Evolutionary conservation across 441 rosid species (phyloP).

Genomic region (Adansonia gregorii): DNA sequence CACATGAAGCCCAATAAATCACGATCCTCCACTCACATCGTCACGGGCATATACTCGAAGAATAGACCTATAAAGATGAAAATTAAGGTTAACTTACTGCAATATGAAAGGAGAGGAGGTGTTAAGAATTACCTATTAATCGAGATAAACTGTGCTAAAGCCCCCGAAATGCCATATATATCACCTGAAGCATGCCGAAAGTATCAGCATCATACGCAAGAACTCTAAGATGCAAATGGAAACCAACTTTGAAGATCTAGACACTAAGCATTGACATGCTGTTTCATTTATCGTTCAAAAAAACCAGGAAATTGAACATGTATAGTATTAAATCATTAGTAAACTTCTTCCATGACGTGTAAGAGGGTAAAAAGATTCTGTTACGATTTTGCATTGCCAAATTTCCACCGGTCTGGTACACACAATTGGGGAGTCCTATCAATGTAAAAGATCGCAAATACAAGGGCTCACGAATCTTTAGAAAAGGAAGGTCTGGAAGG

Average conservation of each 20-base stretch:
- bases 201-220: conserved; percentile 37
- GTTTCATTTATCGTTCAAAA: background rate
- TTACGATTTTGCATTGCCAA: conserved; percentile 46
- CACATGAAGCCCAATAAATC: conserved; percentile 54
- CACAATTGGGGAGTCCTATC: conserved; percentile 47
- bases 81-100: background rate
- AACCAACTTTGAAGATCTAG: background rate
- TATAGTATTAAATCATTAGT: background rate
- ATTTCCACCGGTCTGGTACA: conserved; percentile 60
- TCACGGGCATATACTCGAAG: conserved; percentile 50
- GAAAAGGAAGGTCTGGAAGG: background rate
- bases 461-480: conserved; percentile 1
- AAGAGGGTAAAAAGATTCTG: background rate
- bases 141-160: conserved; percentile 47
- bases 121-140: conserved; percentile 42
- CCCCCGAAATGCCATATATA: conserved; percentile 41
- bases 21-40: conserved; percentile 48
- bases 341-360: background rate
- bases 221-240: background rate
- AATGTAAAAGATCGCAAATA: conserved; percentile 16
- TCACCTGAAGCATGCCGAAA: conserved; percentile 53
- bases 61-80: conserved; percentile 36
- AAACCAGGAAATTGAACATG: background rate
- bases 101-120: background rate
- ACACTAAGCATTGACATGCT: background rate